These are phyloP conservation scores for Micromonas commoda DNA, from an alignment of 139 green algal genomes.

Conservation along the genomic window DNA sequence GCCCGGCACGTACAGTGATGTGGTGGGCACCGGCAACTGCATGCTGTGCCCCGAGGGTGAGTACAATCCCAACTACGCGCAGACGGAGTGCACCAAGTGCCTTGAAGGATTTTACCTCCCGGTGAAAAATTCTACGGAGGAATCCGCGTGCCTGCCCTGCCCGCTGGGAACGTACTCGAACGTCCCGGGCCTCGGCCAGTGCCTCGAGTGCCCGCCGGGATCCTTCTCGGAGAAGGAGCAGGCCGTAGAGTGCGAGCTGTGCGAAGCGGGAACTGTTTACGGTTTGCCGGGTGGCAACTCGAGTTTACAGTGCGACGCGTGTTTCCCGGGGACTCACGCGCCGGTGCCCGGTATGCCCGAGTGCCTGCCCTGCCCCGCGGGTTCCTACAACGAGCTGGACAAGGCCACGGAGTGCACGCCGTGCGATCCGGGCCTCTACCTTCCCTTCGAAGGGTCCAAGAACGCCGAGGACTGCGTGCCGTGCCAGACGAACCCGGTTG, in stretches of 20 bases:
- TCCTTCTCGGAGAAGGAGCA: no score
- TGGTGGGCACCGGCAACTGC: background rate
- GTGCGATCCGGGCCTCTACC: background rate
- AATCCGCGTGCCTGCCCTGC: no score
- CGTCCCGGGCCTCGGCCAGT: no score
- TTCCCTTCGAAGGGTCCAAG: background rate
- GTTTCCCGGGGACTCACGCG: background rate
- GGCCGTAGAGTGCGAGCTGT: background rate
- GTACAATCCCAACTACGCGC: no score
- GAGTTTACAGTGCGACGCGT: background rate
- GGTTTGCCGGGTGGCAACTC: background rate
- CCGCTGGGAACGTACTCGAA: no score
- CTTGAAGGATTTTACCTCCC: no score
- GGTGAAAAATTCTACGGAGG: no score
- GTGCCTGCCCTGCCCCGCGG: background rate
- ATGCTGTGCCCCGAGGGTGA: background rate
- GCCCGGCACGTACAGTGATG: background rate
- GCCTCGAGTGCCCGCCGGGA: background rate
- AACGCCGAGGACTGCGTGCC: background rate
- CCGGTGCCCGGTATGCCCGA: background rate
- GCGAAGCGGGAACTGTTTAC: background rate
- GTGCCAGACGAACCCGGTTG: background rate
- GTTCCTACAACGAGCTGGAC: background rate
- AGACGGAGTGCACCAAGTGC: no score
- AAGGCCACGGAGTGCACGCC: background rate